Evolutionary conservation across 139 green algal genomes (phyloP), one percentile per base, ranked within the genome.

Genomic region (Chlorella vulgaris): DNA sequence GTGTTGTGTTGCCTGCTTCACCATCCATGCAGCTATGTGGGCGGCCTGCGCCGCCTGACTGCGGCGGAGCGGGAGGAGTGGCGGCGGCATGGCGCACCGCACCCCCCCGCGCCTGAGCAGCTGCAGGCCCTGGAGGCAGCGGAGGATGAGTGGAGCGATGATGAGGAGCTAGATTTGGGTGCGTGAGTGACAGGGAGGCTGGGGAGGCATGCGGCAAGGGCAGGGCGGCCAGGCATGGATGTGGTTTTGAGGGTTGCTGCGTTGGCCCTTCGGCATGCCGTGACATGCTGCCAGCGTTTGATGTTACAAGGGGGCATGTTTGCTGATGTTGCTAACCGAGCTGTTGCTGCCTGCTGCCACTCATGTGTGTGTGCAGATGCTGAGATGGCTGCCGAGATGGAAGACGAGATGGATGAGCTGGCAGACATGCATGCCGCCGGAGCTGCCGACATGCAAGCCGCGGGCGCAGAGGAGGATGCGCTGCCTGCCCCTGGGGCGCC

Each of bases 31-130:
- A 78, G 71, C 51, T 78, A 78, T 22, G 71, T 78, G 7, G 71
- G 71, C 51, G 71, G 71, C 24, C 71, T 78, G 71, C 71, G 71
- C 22, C 71, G 71, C 18, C 71, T 78, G 51, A n/a, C 50, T 13
- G 33, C 36, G 0, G 50, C 5, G 7, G 50, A 78, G 71, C 71
- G 71, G 33, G 35, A 78, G 50, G 71, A 78, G 71, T 78, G 71
- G 71, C 71, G 50, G 71, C 71, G 50, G 33, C 71, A 78, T 31
- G 71, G 69, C 10, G 69, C 69, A 6, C 69, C 69, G 28, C 15
- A 29, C 42, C 42, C 69, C 18, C 69, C 69, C 8, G 69, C 69
- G 42, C 69, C 69, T 2, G 42, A 51, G n/a, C 28, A 21, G 69
- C 69, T 76, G 69, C n/a, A 39, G 43, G 69, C 43, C 6, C 69